Evolutionary conservation across 2,329 filamentous ascomycete genomes (phyloP).

Genomic region (Penicillium sp.): DNA sequence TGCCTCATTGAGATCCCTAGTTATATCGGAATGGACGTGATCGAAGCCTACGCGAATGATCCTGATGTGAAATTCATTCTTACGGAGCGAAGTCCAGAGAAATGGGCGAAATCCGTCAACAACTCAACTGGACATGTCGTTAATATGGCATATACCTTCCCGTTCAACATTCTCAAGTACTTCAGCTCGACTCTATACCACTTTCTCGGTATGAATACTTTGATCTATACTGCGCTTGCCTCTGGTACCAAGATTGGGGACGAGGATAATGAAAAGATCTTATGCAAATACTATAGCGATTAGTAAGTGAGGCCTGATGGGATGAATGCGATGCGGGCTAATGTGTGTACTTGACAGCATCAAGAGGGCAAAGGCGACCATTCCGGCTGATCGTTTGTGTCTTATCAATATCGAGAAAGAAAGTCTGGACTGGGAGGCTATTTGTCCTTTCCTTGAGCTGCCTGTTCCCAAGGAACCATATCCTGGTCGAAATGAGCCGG

Average conservation of each 20-base stretch:
- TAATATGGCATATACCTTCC: conserved; percentile 8
- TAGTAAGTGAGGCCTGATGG: conserved; percentile 17
- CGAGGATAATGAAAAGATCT: conserved; percentile 12
- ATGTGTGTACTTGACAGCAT: conserved; percentile 14
- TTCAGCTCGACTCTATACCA: conserved; percentile 16
- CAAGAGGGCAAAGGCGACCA: conserved; percentile 14
- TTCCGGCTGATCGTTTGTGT: conserved; percentile 21
- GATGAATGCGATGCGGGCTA: neutral
- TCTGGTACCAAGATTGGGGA: conserved; percentile 12
- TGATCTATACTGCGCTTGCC: conserved; percentile 14
- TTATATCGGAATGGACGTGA: conserved; percentile 15
- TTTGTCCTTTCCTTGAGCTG: conserved; percentile 24
- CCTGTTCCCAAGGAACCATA: conserved; percentile 22
- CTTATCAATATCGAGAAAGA: conserved; percentile 21
- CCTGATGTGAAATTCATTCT: conserved; percentile 28
- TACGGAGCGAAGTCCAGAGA: conserved; percentile 22
- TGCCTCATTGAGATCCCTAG: conserved; percentile 25
- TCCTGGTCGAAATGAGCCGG: conserved; percentile 22
- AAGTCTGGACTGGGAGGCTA: conserved; percentile 23
- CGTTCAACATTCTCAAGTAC: conserved; percentile 22
- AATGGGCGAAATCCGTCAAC: conserved; percentile 24
- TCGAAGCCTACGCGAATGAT: conserved; percentile 21
- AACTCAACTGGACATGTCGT: conserved; percentile 15
- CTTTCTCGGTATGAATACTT: conserved; percentile 12
- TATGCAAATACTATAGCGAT: conserved; percentile 18